A percentile compares a stretch with the other conserved stretches of the same genome.
phyloP scores from a whole-genome alignment of 2,329 filamentous ascomycete species.

The Talaromyces sp. region DNA sequence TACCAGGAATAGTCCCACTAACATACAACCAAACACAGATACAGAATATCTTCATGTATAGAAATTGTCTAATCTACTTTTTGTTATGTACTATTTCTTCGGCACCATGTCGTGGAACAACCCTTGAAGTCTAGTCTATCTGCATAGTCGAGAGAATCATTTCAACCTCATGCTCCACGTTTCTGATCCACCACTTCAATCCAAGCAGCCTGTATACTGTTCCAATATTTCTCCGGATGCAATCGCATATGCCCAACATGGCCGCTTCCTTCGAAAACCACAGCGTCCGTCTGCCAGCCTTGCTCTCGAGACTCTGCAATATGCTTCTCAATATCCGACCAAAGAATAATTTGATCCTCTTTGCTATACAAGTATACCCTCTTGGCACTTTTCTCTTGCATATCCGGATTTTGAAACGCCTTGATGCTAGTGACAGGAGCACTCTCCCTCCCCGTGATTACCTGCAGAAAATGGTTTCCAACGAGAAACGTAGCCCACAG shows the following conservation, averaged over 20 bases:
- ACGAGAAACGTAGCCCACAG: constrained; percentile 45
- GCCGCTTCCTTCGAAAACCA: constrained; percentile 53
- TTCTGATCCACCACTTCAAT: neutral
- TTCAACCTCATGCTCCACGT: neutral
- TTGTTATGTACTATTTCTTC: no score
- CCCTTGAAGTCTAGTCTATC: no score
- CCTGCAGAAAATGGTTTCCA: constrained; percentile 29
- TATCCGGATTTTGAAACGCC: neutral
- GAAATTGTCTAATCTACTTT: no score
- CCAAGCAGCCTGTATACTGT: neutral
- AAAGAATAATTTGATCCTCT: neutral
- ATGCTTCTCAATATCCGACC: neutral
- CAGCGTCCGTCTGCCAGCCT: constrained; percentile 48
- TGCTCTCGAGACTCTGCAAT: neutral
- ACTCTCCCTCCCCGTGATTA: neutral
- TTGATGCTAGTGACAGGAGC: neutral
- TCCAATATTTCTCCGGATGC: constrained; percentile 57
- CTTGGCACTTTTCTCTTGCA: neutral
- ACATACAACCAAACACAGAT: no score
- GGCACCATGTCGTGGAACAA: no score
- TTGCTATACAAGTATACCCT: neutral
- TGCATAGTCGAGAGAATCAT: neutral
- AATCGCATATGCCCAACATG: constrained; percentile 59
- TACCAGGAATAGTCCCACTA: no score
- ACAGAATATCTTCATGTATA: no score